Conservation (phyloP, 257 asterid genomes). For the Nicotiana noctiflora region DNA sequence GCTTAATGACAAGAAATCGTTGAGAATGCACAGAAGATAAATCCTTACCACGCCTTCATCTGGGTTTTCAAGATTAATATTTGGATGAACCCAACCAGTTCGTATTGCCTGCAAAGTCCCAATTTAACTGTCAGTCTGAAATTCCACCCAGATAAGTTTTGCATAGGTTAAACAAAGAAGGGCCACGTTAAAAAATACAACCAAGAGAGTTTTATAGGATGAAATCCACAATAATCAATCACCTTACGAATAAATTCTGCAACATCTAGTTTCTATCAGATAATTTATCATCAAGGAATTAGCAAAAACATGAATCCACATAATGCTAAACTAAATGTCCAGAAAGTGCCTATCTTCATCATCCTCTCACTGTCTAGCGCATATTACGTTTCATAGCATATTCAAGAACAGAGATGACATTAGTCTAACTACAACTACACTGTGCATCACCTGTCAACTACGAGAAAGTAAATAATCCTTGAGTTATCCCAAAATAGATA, state of each 20-base stretch:
- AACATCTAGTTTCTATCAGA: not conserved
- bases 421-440: not conserved
- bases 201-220: not conserved
- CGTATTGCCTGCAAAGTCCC: slow-evolving; percentile 31
- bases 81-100: slow-evolving; percentile 53
- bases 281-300: not conserved
- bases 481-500: slow-evolving; percentile 1
- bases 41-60: slow-evolving; percentile 33
- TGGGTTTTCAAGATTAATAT: slow-evolving; percentile 43
- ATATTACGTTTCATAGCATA: not conserved
- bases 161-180: not conserved
- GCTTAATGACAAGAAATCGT: not conserved
- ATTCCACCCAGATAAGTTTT: not conserved
- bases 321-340: not conserved
- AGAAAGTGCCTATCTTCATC: not conserved
- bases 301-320: not conserved
- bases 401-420: not conserved
- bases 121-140: not conserved
- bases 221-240: not conserved
- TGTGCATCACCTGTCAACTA: not conserved
- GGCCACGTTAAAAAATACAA: not conserved
- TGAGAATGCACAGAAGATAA: not conserved
- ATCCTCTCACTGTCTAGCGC: not conserved
- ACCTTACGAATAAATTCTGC: not conserved
- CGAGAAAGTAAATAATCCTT: not conserved